Evolutionary conservation across 2,329 filamentous ascomycete genomes (phyloP), one percentile per base, ranked within the genome.

Genomic region (Cladosporium oxysporum): DNA sequence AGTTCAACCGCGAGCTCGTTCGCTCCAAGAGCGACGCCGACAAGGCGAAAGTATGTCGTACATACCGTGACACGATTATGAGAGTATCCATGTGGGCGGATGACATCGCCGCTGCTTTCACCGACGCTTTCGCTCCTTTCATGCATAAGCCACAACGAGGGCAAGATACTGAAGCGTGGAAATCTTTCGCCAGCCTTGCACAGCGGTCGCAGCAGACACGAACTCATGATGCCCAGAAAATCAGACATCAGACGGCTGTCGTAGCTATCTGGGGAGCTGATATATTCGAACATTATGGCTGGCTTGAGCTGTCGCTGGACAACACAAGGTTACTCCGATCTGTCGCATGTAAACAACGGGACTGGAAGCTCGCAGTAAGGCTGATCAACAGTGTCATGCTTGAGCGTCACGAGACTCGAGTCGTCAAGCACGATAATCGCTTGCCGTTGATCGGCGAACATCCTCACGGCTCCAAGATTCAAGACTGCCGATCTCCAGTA

Each of bases 231-330:
- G 37, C 58, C 12, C 58, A 59, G 37, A 26, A 11, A 47, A 26
- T 59, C 23, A 26, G 28, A 31, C 23, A 44, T 21, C 58, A 59
- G 28, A 59, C 58, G 26, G 18, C 21, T 21, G 23, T 59, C 26
- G 58, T 59, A n/a, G 35, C 58, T 26, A 59, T 59, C 58, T 59
- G 26, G 58, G 58, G 58, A 44, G 37, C 11, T 2, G 58, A 44
- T 18, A 31, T 59, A 26, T 59, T 59, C 58, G 37, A 44, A n/a
- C 58, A 59, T 47, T 59, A 59, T 59, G 58, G 58, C 58, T 59
- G 58, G 58, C 58, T 31, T n/a, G 29, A 41, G 21, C 55, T 58
- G 29, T 41, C 55, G 16, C 55, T 58, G 33, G 55, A 58, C 12
- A 37, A 35, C 55, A 58, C n/a, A 35, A 58, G 55, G 33, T 21